Conservation (phyloP, 148 eudicot genomes). For the Beta vulgaris region DNA sequence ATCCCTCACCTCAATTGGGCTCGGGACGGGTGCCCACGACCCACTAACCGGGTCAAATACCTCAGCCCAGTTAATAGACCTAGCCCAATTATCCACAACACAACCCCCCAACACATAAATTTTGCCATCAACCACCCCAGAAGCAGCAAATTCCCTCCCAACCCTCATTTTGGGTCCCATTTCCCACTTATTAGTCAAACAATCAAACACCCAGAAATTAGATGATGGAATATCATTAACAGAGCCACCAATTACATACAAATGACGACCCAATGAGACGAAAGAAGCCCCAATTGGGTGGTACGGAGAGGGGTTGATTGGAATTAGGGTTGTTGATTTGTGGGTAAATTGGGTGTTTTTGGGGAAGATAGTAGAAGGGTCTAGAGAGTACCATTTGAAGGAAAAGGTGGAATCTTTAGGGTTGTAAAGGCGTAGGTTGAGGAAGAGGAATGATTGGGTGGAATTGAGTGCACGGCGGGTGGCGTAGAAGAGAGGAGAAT, state of each 20-base stretch:
- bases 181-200: conserved; percentile 59
- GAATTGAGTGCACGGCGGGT: conserved; percentile 53
- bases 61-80: conserved; percentile 79
- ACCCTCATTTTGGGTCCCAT: conserved; percentile 73
- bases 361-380: conserved; percentile 20
- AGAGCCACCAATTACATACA: conserved; percentile 84
- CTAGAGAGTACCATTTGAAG: conserved; percentile 57
- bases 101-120: conserved; percentile 91
- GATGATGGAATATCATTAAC: conserved; percentile 43
- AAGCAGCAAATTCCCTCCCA: conserved; percentile 78
- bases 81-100: conserved; percentile 65
- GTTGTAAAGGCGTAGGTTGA: conserved; percentile 54
- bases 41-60: conserved; percentile 59
- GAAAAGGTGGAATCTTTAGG: conserved; percentile 36
- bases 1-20: conserved; percentile 61
- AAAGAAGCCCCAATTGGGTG: conserved; percentile 57
- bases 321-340: conserved; percentile 22
- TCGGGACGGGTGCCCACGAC: conserved; percentile 51
- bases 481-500: conserved; percentile 52
- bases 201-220: conserved; percentile 62
- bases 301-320: conserved; percentile 44
- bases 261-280: conserved; percentile 39
- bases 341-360: conserved; percentile 15
- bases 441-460: conserved; percentile 50
- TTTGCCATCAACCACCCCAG: conserved; percentile 61